Conservation (phyloP, 2,329 filamentous ascomycete genomes). For the Hortaea sp. region DNA sequence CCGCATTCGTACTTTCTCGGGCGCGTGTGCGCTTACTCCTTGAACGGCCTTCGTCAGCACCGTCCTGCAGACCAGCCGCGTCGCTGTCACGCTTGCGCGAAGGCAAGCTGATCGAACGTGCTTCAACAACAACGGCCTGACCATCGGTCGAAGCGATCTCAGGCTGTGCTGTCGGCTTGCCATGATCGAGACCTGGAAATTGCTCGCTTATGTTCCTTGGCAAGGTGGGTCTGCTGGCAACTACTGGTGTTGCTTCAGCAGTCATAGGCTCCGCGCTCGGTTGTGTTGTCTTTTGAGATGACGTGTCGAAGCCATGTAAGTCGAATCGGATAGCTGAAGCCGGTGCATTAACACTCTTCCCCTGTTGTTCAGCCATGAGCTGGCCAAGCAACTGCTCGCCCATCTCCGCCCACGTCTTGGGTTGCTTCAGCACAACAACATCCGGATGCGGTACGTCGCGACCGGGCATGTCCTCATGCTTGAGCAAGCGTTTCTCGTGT, state of each 20-base stretch:
- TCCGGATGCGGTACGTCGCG: conserved; percentile 5
- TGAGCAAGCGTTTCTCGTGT: conserved; percentile 6
- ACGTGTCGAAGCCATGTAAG: conserved; percentile 1
- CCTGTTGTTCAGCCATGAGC: conserved; percentile 18
- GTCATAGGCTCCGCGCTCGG: neutral
- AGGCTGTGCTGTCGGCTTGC: conserved; percentile 21
- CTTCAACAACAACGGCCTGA: conserved; percentile 8
- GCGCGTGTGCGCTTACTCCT: conserved; percentile 53
- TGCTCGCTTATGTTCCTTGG: conserved; percentile 16
- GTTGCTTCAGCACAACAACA: conserved; percentile 15
- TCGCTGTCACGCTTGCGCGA: conserved; percentile 52
- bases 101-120: conserved; percentile 24
- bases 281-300: neutral
- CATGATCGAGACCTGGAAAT: conserved; percentile 23
- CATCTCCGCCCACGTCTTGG: conserved; percentile 23
- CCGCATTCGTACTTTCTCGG: conserved; percentile 43
- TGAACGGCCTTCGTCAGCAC: conserved; percentile 44
- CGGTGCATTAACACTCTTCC: conserved; percentile 9
- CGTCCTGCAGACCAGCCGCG: conserved; percentile 48
- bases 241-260: neutral
- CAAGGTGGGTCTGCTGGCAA: neutral
- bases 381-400: conserved; percentile 22
- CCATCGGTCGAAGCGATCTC: conserved; percentile 19
- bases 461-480: neutral
- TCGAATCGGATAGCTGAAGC: conserved; percentile 20